Conservation (phyloP, 148 eudicot species). For the Amaranthus hypochondriacus region DNA sequence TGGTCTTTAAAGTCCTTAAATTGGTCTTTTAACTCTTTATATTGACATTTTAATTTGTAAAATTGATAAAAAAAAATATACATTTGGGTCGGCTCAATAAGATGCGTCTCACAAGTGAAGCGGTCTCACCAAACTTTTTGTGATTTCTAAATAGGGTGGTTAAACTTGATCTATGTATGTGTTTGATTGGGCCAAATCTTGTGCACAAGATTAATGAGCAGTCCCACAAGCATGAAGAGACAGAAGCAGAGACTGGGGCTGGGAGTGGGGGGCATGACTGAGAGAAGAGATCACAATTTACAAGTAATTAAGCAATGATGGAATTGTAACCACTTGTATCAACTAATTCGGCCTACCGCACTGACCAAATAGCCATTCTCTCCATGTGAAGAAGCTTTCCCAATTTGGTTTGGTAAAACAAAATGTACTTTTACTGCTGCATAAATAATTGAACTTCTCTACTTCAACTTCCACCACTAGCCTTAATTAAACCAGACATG, state of each 20-base stretch:
- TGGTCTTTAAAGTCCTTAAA: no score
- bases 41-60: no score
- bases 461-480: background rate
- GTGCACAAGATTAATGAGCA: background rate
- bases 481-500: background rate
- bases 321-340: background rate
- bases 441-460: background rate
- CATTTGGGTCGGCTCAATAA: no score
- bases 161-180: no score
- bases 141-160: no score
- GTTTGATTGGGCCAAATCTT: background rate
- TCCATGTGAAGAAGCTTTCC: constrained; percentile 1
- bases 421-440: background rate
- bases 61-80: no score
- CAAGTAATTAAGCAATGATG: background rate
- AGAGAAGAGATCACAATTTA: no score
- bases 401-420: background rate
- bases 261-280: background rate
- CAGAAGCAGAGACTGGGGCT: background rate
- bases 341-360: constrained; percentile 4
- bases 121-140: no score
- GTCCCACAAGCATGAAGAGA: background rate
- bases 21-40: no score
- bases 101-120: no score
- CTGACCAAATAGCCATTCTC: background rate